These are phyloP conservation scores for Avicennia marina DNA, from an alignment of 257 asterid genomes.

Conservation along the genomic window DNA sequence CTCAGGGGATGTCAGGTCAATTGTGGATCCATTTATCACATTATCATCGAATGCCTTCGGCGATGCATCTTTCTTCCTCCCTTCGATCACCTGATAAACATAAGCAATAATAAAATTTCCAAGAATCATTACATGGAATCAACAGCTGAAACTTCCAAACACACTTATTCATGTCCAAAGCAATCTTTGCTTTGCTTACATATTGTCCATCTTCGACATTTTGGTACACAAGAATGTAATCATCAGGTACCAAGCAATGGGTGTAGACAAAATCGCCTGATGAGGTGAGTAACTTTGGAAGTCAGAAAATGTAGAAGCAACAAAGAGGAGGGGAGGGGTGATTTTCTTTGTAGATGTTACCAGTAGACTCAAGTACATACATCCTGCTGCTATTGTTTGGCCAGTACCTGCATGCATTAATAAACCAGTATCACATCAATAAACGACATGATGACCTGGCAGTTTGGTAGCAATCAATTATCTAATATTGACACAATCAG, in stretches of 20 bases:
- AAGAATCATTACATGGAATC: no score
- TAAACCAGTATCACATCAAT: neutral
- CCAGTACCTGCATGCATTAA: constrained; percentile 58
- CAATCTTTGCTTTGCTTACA: constrained; percentile 39
- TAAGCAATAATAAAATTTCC: no score
- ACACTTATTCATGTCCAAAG: no score
- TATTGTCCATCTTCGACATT: constrained; percentile 36
- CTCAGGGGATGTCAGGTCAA: constrained; percentile 12
- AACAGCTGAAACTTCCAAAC: no score
- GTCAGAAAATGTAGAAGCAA: no score
- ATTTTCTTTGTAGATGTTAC: constrained; percentile 17
- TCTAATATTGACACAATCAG: neutral
- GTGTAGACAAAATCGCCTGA: constrained; percentile 39
- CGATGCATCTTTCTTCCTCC: constrained; percentile 24
- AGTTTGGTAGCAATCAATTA: neutral
- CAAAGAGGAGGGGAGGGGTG: neutral
- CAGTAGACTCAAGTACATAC: constrained; percentile 56
- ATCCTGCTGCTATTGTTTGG: constrained; percentile 64
- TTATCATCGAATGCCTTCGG: constrained; percentile 9
- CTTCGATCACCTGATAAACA: constrained; percentile 40
- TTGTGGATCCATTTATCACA: constrained; percentile 8
- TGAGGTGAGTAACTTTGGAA: no score
- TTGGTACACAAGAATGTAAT: constrained; percentile 47
- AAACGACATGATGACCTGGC: neutral
- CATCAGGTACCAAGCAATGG: constrained; percentile 36